Evolutionary conservation across 1,284 basidiomycete species (phyloP), one percentile per base, ranked within the genome.

Genomic region (Neonothopanus nambi): DNA sequence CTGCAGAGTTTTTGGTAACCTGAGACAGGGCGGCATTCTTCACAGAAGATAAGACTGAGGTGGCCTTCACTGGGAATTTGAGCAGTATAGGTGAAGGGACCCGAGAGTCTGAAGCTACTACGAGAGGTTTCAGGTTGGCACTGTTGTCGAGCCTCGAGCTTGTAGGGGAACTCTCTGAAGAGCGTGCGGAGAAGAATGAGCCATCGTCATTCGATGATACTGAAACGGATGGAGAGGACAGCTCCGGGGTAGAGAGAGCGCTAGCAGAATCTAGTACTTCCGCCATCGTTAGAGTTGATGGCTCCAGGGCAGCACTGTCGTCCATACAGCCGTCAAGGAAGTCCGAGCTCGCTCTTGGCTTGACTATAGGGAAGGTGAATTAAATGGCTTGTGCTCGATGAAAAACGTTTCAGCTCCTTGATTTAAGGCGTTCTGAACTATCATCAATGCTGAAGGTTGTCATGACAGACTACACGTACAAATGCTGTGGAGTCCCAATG

Each of bases 151-250:
- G 30, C 9, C 30, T 33, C 30, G 30, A 33, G 8, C 30, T 33
- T 11, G 12, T 26, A 48, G 13, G 26, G n/a, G 17, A 45, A 30
- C 42, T 43, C n/a, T 45, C 45, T 8, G 49, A 47, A 4, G 49
- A 56, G 23, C 51, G 24, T 12, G 44, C 54, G 8, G 54, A 52
- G 24, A 47, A 44, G 28, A 51, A 56, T 5, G 49, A 52, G 24
- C 48, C 35, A n/a, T 20, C 47, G n/a, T 56, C 55, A 37, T 46
- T 52, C 17, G 49, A 52, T 28, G 50, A 56, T n/a, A 39, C 51
- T 17, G 51, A 33, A 23, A 38, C 45, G 20, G 45, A 48, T 2
- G 45, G 55, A 35, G 55, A 51, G 35, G 43, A 52, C 37, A 56
- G 30, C 20, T 49, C 55, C 13, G 50, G 55, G 18, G 50, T 56